A percentile compares a stretch with the other conserved stretches of the same genome.
Evolutionary conservation across 2,329 filamentous ascomycete genomes (phyloP).

Genomic region (Fusarium sp.): DNA sequence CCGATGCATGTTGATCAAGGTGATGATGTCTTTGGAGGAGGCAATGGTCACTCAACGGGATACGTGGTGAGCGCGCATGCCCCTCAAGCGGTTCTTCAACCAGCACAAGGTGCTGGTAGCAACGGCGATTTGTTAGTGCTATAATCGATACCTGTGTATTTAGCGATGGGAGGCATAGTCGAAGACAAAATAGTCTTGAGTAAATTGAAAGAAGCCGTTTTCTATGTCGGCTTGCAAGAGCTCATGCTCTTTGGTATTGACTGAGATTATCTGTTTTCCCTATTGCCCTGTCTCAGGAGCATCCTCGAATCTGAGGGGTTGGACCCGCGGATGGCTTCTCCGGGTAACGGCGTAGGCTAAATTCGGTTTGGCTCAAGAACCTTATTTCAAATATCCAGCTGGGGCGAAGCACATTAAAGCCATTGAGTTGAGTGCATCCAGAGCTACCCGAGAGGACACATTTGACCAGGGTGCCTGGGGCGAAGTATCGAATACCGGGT

Average conservation of each 20-base stretch:
- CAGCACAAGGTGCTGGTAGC: conserved; percentile 70
- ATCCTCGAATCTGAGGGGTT: conserved; percentile 21
- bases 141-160: conserved; percentile 52
- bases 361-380: conserved; percentile 40
- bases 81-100: conserved; percentile 80
- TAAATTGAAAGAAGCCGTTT: conserved; percentile 1
- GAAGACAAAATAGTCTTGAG: conserved; percentile 19
- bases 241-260: neutral
- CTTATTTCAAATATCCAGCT: conserved; percentile 38
- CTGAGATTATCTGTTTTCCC: conserved; percentile 4
- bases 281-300: conserved; percentile 3
- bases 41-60: conserved; percentile 63
- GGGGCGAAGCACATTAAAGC: conserved; percentile 28
- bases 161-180: conserved; percentile 35
- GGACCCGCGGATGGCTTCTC: conserved; percentile 18
- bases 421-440: neutral
- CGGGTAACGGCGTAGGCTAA: conserved; percentile 15
- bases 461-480: conserved; percentile 12
- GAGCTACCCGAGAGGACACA: conserved; percentile 7
- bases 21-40: conserved; percentile 72
- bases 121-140: conserved; percentile 80
- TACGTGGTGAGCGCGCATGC: conserved; percentile 87
- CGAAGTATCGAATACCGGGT: conserved; percentile 17
- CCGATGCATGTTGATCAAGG: conserved; percentile 74
- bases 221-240: neutral